Evolutionary conservation across 164 flowering plant genomes (phyloP).

Genomic region (Nelumbo lutea): DNA sequence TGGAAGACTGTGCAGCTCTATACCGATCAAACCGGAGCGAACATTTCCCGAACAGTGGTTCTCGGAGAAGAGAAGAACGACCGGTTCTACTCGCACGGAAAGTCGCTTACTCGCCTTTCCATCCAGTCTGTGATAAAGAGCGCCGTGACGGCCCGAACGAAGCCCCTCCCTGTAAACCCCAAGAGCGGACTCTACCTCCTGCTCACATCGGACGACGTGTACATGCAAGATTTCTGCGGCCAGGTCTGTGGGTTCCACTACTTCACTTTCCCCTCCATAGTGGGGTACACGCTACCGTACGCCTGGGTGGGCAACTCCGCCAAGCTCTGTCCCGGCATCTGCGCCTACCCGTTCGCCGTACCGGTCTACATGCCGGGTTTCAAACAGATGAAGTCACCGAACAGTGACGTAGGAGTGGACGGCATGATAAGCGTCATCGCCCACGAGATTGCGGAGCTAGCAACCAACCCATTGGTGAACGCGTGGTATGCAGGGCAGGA

Average conservation of each 20-base stretch:
- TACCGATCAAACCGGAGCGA: conserved; percentile 88
- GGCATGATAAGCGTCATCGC: conserved; percentile 81
- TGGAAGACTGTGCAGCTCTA: conserved; percentile 75
- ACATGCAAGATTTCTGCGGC: conserved; percentile 79
- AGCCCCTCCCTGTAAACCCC: conserved; percentile 69
- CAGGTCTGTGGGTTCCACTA: conserved; percentile 92
- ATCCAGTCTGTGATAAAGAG: conserved; percentile 70
- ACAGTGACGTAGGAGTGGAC: conserved; percentile 81
- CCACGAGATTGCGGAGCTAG: conserved; percentile 91
- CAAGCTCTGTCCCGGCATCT: conserved; percentile 64
- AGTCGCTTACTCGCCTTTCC: conserved; percentile 68
- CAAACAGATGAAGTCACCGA: conserved; percentile 69
- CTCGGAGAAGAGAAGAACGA: conserved; percentile 79
- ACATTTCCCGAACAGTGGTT: conserved; percentile 49
- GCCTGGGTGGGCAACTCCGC: conserved; percentile 96
- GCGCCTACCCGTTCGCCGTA: conserved; percentile 77
- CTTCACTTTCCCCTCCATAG: conserved; percentile 88
- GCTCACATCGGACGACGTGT: conserved; percentile 73
- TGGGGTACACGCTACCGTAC: conserved; percentile 75
- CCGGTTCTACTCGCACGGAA: conserved; percentile 85
- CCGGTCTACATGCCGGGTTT: conserved; percentile 63
- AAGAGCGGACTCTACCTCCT: conserved; percentile 65
- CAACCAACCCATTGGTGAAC: conserved; percentile 84
- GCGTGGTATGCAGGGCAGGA: conserved; percentile 97
- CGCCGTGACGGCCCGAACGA: conserved; percentile 59